Base-by-base conservation (phyloP, 306 rosid species). In the Aeschynomene evenia region DNA sequence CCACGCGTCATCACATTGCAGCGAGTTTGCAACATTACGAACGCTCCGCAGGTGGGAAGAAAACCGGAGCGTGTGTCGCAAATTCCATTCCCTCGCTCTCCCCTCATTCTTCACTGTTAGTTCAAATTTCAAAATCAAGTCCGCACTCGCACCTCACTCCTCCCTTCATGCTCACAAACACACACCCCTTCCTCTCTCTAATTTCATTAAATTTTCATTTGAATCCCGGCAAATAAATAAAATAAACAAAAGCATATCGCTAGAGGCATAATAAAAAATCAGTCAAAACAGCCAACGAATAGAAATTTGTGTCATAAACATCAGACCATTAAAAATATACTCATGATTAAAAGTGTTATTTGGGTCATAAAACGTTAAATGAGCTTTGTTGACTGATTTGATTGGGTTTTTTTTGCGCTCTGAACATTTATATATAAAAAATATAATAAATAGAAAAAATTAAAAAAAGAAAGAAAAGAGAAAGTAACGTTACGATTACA, bases 121-220 rank as follows among this genome's bases (percentile, higher is more conserved):
- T 59, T 71, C 76, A 71, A 71, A 71, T 71, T 71, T 71, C 76
- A 60, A 71, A 71, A 71, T 71, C 76, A 39, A 71, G 4, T 48
- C 60, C 24, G 6, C 68, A 58, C 49, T 46, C 67, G 59, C 76
- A 71, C 66, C 66, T 70, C 34, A 60, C 69, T 58, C 68, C 4
- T 19, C 67, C 14, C 55, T 67, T 58, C 73, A n/a, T 40, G 1
- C 60, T 4, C 29, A 40, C 65, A 1, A 34, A 3, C 63, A 0
- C 37, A 0, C 51, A n/a, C 51, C 20, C 19, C 4, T 1, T n/a
- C 26, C 42, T 7, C 62, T 34, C 73, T 13, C 28, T 6, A 13
- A 42, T 2, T 42, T 42, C 43, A 37, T 14, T 36, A 10, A 36
- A 7, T n/a, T 53, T 46, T 33, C n/a, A n/a, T 0, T 42, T 23